Percentiles rank a stretch among this genome's conserved stretches.
phyloP scores from a whole-genome alignment of 805 yeast species.

The Candida takata region DNA sequence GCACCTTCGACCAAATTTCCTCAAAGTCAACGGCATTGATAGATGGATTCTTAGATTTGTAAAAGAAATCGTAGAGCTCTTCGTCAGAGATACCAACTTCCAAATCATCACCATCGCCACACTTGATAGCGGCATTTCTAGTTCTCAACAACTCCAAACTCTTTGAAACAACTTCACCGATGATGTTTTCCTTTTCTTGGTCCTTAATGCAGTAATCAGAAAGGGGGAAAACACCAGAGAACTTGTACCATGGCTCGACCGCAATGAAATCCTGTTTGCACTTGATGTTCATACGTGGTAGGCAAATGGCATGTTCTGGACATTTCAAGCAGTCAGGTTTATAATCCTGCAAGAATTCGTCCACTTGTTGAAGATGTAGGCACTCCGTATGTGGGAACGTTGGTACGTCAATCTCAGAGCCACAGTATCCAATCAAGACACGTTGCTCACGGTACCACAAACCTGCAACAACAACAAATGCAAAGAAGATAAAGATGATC shows the following conservation, averaged over 20 bases:
- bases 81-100: conserved; percentile 44
- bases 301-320: conserved; percentile 77
- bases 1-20: conserved; percentile 64
- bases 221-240: conserved; percentile 53
- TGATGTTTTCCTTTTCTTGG: conserved; percentile 58
- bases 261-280: conserved; percentile 66
- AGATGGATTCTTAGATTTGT: conserved; percentile 25
- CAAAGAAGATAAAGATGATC: conserved; percentile 29
- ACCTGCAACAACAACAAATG: conserved; percentile 33
- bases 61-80: conserved; percentile 48
- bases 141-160: conserved; percentile 60
- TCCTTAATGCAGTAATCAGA: conserved; percentile 69
- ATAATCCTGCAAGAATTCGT: conserved; percentile 37
- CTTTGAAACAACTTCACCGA: conserved; percentile 57
- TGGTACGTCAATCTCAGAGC: conserved; percentile 44
- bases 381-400: conserved; percentile 29
- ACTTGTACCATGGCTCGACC: conserved; percentile 44
- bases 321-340: conserved; percentile 69
- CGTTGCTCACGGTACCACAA: conserved; percentile 64
- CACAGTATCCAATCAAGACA: conserved; percentile 67
- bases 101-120: conserved; percentile 45
- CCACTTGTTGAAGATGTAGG: conserved; percentile 30
- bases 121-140: conserved; percentile 56
- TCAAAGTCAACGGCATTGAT: conserved; percentile 56
- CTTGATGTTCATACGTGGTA: conserved; percentile 46